Percentiles rank a stretch among this genome's conserved stretches.
Conservation (phyloP, 768 basidiomycete genomes). For the Collybia sordida region DNA sequence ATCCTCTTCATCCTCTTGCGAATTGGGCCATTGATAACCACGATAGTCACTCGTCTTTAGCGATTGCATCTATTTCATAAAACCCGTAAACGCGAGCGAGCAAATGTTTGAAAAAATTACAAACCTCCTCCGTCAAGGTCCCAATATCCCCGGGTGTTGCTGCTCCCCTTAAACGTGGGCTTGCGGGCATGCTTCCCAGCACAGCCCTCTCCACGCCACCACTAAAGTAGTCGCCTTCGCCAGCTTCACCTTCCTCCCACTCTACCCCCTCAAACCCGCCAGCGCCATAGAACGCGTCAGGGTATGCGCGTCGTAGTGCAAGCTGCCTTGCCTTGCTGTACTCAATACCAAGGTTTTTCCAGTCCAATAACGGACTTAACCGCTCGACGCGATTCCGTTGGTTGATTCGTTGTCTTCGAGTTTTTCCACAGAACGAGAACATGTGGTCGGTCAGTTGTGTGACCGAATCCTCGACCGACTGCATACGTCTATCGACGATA, state of each 20-base stretch:
- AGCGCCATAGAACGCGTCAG: slow-evolving; percentile 80
- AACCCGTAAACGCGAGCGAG: neutral
- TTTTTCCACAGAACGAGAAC: slow-evolving; percentile 76
- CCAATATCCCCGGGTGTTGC: slow-evolving; percentile 95
- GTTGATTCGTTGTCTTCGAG: slow-evolving; percentile 96
- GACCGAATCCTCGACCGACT: slow-evolving; percentile 90
- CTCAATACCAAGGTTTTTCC: slow-evolving; percentile 98
- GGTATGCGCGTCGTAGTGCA: slow-evolving; percentile 90
- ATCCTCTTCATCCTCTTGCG: slow-evolving; percentile 84
- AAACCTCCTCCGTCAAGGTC: slow-evolving; percentile 82
- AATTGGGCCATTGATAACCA: slow-evolving; percentile 59
- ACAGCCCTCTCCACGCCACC: slow-evolving; percentile 67
- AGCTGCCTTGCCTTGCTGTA: slow-evolving; percentile 95
- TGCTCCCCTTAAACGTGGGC: slow-evolving; percentile 80
- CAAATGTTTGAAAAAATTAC: slow-evolving; percentile 13
- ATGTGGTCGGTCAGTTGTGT: slow-evolving; percentile 76
- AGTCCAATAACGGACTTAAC: slow-evolving; percentile 89
- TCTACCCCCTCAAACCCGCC: slow-evolving; percentile 49
- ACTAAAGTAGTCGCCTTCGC: slow-evolving; percentile 41
- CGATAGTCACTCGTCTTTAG: slow-evolving; percentile 86
- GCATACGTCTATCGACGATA: slow-evolving; percentile 89
- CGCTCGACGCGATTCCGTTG: slow-evolving; percentile 98
- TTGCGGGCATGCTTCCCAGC: slow-evolving; percentile 81
- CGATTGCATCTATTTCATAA: slow-evolving; percentile 68
- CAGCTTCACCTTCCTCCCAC: slow-evolving; percentile 22